These are phyloP conservation scores for Medicago truncatula DNA, from an alignment of 306 rosid species.

Conservation along the genomic window DNA sequence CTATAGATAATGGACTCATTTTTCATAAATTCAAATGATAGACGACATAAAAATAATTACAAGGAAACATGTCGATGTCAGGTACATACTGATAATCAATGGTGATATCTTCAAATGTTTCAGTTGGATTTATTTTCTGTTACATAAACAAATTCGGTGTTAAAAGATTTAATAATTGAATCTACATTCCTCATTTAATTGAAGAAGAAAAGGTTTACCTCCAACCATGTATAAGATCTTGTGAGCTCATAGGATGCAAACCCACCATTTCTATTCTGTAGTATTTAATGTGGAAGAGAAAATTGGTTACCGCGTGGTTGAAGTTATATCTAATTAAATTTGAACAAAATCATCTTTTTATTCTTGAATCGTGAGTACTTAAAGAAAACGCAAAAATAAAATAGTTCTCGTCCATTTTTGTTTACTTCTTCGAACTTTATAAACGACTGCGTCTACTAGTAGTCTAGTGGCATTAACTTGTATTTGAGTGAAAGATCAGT, in stretches of 20 bases:
- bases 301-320: constrained; percentile 1
- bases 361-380: not conserved
- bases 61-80: not conserved
- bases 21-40: constrained; percentile 2
- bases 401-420: too few species aligned
- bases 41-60: not conserved
- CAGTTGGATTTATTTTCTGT: constrained; percentile 71
- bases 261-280: constrained; percentile 75
- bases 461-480: too few species aligned
- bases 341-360: constrained; percentile 1
- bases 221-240: constrained; percentile 75
- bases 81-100: constrained; percentile 76
- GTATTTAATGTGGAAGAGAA: not conserved
- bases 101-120: constrained; percentile 65
- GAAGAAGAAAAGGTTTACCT: constrained; percentile 48
- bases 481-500: too few species aligned
- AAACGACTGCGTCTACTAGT: too few species aligned
- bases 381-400: not conserved
- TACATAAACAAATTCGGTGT: constrained; percentile 32
- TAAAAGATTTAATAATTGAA: not conserved
- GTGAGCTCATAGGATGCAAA: constrained; percentile 88
- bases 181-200: not conserved
- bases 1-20: constrained; percentile 35
- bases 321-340: constrained; percentile 12
- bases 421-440: too few species aligned